These are phyloP conservation scores for Allium sativum DNA, from an alignment of 106 monocot genomes.

Conservation along the genomic window DNA sequence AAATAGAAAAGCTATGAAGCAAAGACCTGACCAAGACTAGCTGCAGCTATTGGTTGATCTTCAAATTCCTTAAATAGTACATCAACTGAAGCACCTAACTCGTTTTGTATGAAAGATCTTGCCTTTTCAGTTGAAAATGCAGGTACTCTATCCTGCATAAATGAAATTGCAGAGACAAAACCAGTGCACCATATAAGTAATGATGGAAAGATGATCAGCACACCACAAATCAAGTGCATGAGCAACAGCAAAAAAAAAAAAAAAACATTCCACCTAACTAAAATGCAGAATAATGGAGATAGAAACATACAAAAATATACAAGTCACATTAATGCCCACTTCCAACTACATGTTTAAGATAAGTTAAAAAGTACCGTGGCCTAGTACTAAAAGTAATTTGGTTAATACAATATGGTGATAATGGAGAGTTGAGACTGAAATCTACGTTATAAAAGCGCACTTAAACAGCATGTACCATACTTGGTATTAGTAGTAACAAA, in stretches of 20 bases:
- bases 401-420: too few species aligned
- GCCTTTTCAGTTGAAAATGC: conserved; percentile 91
- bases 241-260: neutral
- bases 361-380: too few species aligned
- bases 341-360: neutral
- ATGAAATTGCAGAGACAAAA: too few species aligned
- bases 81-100: conserved; percentile 69
- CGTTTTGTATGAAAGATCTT: conserved; percentile 59
- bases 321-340: neutral
- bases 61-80: conserved; percentile 86
- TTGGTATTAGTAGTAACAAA: too few species aligned
- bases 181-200: too few species aligned
- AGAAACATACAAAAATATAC: conserved; percentile 3
- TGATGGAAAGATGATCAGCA: too few species aligned
- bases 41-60: conserved; percentile 84
- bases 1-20: neutral
- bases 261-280: neutral
- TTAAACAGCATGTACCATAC: too few species aligned
- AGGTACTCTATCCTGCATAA: conserved; percentile 80
- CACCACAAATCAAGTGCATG: neutral
- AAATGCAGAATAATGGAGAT: neutral
- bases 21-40: conserved; percentile 98
- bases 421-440: too few species aligned
- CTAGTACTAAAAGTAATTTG: too few species aligned
- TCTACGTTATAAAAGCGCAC: too few species aligned